phyloP scores from a whole-genome alignment of 495 filamentous ascomycete genomes.

The Penicillium samsonianum region DNA sequence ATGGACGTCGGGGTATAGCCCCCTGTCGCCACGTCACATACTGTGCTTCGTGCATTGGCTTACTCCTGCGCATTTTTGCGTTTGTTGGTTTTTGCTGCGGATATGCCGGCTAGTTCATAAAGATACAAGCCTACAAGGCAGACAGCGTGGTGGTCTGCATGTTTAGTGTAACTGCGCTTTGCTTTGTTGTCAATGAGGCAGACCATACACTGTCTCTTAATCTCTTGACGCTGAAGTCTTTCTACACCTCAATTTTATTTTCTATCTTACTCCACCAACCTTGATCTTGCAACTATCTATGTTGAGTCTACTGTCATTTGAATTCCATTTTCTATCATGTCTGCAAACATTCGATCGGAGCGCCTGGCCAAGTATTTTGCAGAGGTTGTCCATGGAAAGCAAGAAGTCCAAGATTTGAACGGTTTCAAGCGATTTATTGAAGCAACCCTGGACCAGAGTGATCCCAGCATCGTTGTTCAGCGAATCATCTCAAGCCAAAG shows the following conservation, averaged over 20 bases:
- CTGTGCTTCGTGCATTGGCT: neutral
- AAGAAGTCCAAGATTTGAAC: slow-evolving; percentile 25
- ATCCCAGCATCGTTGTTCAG: slow-evolving; percentile 55
- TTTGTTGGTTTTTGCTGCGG: neutral
- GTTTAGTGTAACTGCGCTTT: neutral
- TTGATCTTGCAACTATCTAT: neutral
- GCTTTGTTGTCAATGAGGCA: neutral
- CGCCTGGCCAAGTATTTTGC: slow-evolving; percentile 36
- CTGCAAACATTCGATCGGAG: slow-evolving; percentile 16
- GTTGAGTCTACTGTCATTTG: neutral
- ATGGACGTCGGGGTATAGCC: neutral
- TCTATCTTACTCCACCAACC: neutral
- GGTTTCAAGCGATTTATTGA: slow-evolving; percentile 62
- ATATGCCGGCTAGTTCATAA: neutral
- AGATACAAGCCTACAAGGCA: neutral
- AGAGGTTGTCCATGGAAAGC: slow-evolving; percentile 34
- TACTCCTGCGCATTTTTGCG: neutral
- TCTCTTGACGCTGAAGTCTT: neutral
- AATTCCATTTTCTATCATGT: slow-evolving; percentile 1
- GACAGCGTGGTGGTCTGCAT: neutral
- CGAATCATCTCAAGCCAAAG: slow-evolving; percentile 51
- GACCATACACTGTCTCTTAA: neutral
- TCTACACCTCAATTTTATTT: neutral
- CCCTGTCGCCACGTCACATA: neutral
- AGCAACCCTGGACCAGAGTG: slow-evolving; percentile 51